These are phyloP conservation scores for Croton laevigatus DNA, from an alignment of 441 rosid genomes.

Conservation along the genomic window DNA sequence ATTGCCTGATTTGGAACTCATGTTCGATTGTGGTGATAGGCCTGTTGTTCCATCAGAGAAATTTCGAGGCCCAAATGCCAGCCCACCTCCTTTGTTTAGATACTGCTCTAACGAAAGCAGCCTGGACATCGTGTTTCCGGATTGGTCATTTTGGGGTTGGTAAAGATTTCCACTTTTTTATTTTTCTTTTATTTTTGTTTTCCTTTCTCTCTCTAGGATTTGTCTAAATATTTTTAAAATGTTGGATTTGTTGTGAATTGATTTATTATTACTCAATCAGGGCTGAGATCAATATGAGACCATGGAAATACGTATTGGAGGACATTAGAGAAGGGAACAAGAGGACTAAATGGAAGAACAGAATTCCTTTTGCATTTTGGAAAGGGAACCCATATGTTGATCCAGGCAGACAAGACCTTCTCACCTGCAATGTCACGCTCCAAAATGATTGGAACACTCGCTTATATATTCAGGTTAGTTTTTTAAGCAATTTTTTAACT, in stretches of 20 bases:
- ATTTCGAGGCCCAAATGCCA: constrained; percentile 31
- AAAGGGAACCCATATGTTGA: constrained; percentile 58
- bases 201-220: too few relatives aligned
- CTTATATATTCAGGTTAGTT: constrained; percentile 40
- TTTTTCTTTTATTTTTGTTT: too few relatives aligned
- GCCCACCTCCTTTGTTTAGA: constrained; percentile 48
- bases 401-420: constrained; percentile 41
- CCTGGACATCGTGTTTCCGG: constrained; percentile 56
- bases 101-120: constrained; percentile 45
- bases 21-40: constrained; percentile 61
- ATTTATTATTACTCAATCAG: constrained; percentile 19
- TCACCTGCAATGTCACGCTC: constrained; percentile 53
- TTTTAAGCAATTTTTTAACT: too few relatives aligned
- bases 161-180: constrained; percentile 6
- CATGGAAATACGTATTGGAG: constrained; percentile 45
- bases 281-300: constrained; percentile 53
- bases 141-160: constrained; percentile 82
- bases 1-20: constrained; percentile 52
- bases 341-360: constrained; percentile 43
- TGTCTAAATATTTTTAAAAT: too few relatives aligned
- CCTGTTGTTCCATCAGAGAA: constrained; percentile 38
- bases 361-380: constrained; percentile 62
- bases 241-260: too few relatives aligned
- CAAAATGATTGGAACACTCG: constrained; percentile 53
- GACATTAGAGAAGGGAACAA: constrained; percentile 51